phyloP scores from a whole-genome alignment of 371 early-diverging fungal genomes.

The Actinomucor elegans region DNA sequence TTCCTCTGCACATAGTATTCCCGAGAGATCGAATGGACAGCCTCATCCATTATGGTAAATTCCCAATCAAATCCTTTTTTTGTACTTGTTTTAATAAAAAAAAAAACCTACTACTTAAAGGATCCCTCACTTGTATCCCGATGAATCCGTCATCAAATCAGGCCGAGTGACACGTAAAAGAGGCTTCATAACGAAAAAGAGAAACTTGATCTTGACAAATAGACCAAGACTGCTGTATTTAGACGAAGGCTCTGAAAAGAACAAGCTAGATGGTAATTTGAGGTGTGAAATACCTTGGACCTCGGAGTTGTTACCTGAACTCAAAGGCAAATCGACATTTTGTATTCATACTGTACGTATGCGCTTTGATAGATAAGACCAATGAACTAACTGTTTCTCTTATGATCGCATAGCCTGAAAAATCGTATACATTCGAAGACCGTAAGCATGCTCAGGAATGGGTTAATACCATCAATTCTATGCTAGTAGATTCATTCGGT shows the following conservation, averaged over 20 bases:
- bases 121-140: conserved; percentile 52
- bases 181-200: conserved; percentile 61
- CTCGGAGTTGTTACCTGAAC: conserved; percentile 47
- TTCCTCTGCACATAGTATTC: conserved; percentile 3
- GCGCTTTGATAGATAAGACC: not conserved
- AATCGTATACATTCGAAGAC: conserved; percentile 64
- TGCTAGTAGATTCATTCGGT: conserved; percentile 54
- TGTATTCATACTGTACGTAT: conserved; percentile 61
- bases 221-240: conserved; percentile 68
- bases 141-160: conserved; percentile 64
- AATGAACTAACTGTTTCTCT: not conserved
- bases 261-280: conserved; percentile 35
- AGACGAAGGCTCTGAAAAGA: conserved; percentile 54
- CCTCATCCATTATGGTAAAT: conserved; percentile 38
- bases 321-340: conserved; percentile 59
- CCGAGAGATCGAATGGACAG: conserved; percentile 28
- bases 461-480: conserved; percentile 55
- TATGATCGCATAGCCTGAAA: conserved; percentile 42
- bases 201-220: conserved; percentile 70
- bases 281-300: conserved; percentile 63
- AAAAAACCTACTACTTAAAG: too few species aligned
- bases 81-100: not conserved
- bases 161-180: conserved; percentile 58
- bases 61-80: not conserved
- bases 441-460: conserved; percentile 52